Conservation (phyloP, 768 basidiomycete species). For the Hericium erinaceus region DNA sequence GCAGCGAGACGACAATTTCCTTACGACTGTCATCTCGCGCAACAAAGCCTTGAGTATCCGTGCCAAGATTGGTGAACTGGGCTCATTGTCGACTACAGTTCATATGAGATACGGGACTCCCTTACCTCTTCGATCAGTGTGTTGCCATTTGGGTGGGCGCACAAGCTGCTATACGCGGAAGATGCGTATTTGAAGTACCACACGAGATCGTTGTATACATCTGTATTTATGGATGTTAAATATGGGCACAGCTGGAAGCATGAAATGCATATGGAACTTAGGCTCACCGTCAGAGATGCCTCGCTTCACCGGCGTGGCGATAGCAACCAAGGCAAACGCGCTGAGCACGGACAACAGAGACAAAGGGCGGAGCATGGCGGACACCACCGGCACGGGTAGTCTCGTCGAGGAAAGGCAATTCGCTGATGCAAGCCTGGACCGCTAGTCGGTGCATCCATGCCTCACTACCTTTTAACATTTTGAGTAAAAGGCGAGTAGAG, state of each 20-base stretch:
- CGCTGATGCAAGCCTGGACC: no score
- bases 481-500: no score
- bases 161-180: not conserved
- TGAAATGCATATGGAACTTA: no score
- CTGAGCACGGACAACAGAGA: not conserved
- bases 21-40: conserved; percentile 32
- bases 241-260: no score
- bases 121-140: not conserved
- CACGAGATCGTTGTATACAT: conserved; percentile 2
- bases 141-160: conserved; percentile 4
- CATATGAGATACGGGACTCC: not conserved
- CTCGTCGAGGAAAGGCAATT: no score
- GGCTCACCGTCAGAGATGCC: not conserved
- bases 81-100: not conserved
- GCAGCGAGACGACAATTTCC: conserved; percentile 34
- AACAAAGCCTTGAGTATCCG: conserved; percentile 30
- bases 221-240: not conserved
- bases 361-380: no score
- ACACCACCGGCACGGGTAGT: no score
- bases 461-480: no score
- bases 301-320: not conserved
- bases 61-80: not conserved
- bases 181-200: conserved; percentile 6
- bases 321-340: not conserved
- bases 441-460: no score